phyloP scores from a whole-genome alignment of 352 stramenopile genomes.

The Phytophthora pinifolia region DNA sequence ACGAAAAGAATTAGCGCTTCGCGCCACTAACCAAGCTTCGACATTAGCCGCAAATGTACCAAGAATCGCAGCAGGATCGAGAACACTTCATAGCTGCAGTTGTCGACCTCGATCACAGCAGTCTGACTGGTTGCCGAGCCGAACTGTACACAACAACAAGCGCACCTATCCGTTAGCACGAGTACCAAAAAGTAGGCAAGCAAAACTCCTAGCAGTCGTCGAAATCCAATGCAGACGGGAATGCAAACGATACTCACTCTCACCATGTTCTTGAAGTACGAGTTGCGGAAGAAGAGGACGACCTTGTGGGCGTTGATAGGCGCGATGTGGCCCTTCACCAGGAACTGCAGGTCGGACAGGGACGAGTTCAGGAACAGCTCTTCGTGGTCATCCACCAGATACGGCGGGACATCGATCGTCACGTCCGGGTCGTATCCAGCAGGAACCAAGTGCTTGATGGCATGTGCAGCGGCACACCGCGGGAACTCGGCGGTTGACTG shows the following conservation, averaged over 20 bases:
- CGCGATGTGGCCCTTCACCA: constrained; percentile 84
- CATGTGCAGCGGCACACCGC: constrained; percentile 77
- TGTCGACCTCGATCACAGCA: constrained; percentile 87
- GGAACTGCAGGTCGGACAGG: constrained; percentile 83
- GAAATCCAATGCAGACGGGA: constrained; percentile 5
- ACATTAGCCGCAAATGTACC: constrained; percentile 37
- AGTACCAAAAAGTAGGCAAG: background rate
- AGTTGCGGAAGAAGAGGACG: constrained; percentile 89
- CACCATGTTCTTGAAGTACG: constrained; percentile 93
- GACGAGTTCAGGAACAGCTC: constrained; percentile 85
- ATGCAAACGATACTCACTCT: constrained; percentile 64
- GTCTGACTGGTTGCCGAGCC: constrained; percentile 78
- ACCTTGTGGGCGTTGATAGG: constrained; percentile 90
- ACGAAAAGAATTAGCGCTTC: constrained; percentile 15
- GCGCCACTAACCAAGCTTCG: background rate
- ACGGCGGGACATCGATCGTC: constrained; percentile 75
- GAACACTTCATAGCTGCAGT: constrained; percentile 89
- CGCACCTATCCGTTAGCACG: background rate
- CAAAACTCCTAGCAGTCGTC: background rate
- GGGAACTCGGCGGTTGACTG: constrained; percentile 75
- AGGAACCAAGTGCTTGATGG: constrained; percentile 86
- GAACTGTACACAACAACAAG: constrained; percentile 50
- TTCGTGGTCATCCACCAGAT: constrained; percentile 87
- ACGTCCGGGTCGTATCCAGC: constrained; percentile 70
- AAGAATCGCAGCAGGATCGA: constrained; percentile 83